Evolutionary conservation across 129 eudicot species (phyloP), one percentile per base, ranked within the genome.

Genomic region (Flaveria trinervia): DNA sequence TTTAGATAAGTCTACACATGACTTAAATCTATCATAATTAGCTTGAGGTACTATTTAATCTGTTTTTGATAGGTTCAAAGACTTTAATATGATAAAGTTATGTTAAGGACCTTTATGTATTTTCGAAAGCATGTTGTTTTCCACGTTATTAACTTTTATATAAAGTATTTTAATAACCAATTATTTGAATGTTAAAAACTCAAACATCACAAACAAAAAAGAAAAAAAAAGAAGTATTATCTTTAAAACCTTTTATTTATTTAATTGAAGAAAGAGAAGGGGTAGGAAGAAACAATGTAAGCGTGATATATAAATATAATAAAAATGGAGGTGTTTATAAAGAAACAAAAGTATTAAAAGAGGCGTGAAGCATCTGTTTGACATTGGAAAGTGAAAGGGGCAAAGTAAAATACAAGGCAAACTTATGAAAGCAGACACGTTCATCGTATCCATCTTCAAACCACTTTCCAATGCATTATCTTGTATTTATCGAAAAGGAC

Each of bases 361-460:
- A 73, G 80, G 80, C 84, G 79, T 80, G 83, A 80, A 80, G 83
- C 83, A 80, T 80, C 83, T 80, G 36, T 43, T 80, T 80, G 80
- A 73, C 84, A 74, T 80, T 28, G 84, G 84, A 80, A 80, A 80
- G 71, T 44, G 80, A 80, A 17, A 55, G 17, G 55, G 76, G 65
- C 76, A 75, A 80, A 74, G 71, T 74, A 80, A 80, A 80, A 74
- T 74, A 74, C 45, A 80, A 74, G 76, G 65, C 65, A 80, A 80
- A 74, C 17, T 66, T 67, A 74, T 74, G 70, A 80, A 45, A 74
- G 28, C 20, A 62, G 44, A 72, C 64, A 73, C 83, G 43, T 80
- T 74, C 79, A 80, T 73, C 70, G 71, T 64, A 72, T 79, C 67
- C 44, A 20, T 51, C 9, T 72, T 72, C 67, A 73, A 73, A 78